phyloP scores from a whole-genome alignment of 2,329 filamentous ascomycete genomes.

The Epichloe typhina region DNA sequence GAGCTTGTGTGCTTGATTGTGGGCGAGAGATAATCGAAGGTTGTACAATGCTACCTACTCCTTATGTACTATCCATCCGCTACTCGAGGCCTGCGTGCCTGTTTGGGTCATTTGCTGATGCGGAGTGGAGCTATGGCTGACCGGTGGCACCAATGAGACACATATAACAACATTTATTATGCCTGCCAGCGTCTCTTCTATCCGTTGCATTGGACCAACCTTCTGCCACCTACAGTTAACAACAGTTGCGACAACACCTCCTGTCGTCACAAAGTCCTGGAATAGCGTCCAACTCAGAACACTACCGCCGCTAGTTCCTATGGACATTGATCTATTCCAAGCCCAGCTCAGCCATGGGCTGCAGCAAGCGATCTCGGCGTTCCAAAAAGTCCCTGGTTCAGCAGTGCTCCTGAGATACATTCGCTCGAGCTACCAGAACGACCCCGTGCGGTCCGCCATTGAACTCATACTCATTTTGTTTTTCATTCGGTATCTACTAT shows the following conservation, averaged over 20 bases:
- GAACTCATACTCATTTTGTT: constrained; percentile 92
- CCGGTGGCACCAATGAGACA: no score
- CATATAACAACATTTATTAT: background rate
- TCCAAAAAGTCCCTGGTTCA: constrained; percentile 87
- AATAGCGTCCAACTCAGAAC: background rate
- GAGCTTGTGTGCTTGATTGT: no score
- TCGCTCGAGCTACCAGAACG: constrained; percentile 93
- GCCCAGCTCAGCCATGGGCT: constrained; percentile 34
- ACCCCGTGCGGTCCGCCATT: constrained; percentile 84
- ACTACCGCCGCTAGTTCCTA: constrained; percentile 16
- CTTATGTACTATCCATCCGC: no score
- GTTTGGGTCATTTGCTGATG: no score
- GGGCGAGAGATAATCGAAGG: no score
- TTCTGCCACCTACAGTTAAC: background rate
- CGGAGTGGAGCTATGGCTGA: no score
- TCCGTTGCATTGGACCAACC: background rate
- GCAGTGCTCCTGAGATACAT: constrained; percentile 92
- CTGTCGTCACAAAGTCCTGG: background rate
- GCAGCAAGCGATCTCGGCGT: constrained; percentile 45
- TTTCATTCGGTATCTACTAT: constrained; percentile 83
- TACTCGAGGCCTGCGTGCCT: no score
- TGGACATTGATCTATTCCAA: constrained; percentile 53
- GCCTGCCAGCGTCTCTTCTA: background rate
- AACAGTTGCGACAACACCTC: background rate
- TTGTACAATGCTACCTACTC: no score